Evolutionary conservation across 1,284 basidiomycete genomes (phyloP).

Genomic region (Neonothopanus nambi): DNA sequence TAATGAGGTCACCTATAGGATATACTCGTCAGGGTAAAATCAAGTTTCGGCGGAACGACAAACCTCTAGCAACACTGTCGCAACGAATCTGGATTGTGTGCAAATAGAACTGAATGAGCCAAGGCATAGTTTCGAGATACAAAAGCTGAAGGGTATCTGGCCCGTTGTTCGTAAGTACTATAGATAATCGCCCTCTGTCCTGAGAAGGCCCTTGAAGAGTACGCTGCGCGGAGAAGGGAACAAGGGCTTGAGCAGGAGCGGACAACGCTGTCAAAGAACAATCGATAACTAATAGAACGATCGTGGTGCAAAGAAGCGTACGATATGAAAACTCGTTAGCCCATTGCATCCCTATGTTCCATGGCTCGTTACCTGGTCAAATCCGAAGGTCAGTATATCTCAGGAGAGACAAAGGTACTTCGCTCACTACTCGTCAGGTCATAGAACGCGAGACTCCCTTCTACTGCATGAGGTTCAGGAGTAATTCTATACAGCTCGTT

Average conservation of each 20-base stretch:
- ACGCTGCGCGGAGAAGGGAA: constrained; percentile 66
- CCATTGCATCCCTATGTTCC: constrained; percentile 62
- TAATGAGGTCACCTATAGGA: constrained; percentile 55
- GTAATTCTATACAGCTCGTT: constrained; percentile 42
- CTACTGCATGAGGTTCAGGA: constrained; percentile 46
- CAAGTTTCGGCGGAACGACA: constrained; percentile 24
- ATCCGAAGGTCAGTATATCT: constrained; percentile 1
- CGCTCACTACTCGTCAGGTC: constrained; percentile 48
- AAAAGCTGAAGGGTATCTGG: constrained; percentile 51
- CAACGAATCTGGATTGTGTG: constrained; percentile 69
- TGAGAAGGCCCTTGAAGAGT: constrained; percentile 79
- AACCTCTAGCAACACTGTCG: constrained; percentile 45
- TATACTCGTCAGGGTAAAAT: constrained; percentile 13
- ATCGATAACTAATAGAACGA: constrained; percentile 21
- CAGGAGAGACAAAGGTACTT: constrained; percentile 13
- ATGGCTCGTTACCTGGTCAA: constrained; percentile 35
- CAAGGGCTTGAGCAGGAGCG: constrained; percentile 30
- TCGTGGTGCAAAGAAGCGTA: constrained; percentile 34
- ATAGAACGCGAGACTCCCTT: constrained; percentile 42
- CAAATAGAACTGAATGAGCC: constrained; percentile 88
- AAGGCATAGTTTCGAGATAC: constrained; percentile 93
- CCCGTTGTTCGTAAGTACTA: constrained; percentile 71
- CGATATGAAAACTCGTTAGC: constrained; percentile 61
- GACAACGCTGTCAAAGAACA: constrained; percentile 14
- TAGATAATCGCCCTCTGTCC: constrained; percentile 69